A percentile compares a stretch with the other conserved stretches of the same genome.
These are phyloP conservation scores for Backusella westeae DNA, from an alignment of 192 early-diverging fungal genomes.

Conservation along the genomic window DNA sequence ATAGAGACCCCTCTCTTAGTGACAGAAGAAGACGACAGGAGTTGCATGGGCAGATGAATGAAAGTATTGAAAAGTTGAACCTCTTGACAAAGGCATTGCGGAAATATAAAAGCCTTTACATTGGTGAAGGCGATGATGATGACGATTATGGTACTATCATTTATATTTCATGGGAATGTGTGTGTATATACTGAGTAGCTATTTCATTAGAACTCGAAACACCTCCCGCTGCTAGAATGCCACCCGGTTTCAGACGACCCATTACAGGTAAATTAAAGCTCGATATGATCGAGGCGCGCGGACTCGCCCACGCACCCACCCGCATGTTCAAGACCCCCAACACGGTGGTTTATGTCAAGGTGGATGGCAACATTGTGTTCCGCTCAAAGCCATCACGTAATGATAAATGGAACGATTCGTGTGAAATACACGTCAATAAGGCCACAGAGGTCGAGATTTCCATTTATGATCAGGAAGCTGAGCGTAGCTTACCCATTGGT, in stretches of 20 bases:
- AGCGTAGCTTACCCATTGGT: constrained; percentile 73
- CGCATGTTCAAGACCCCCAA: constrained; percentile 62
- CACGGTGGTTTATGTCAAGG: constrained; percentile 73
- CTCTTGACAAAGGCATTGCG: constrained; percentile 73
- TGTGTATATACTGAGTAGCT: background rate
- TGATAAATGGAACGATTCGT: constrained; percentile 80
- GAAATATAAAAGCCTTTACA: constrained; percentile 84
- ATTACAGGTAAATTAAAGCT: constrained; percentile 72
- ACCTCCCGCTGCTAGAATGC: constrained; percentile 42
- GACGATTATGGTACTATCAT: constrained; percentile 54
- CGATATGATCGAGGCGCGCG: constrained; percentile 57
- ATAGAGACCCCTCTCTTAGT: constrained; percentile 46
- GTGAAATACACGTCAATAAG: constrained; percentile 86
- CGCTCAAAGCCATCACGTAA: constrained; percentile 67
- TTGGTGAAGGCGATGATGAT: constrained; percentile 73
- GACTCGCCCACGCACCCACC: constrained; percentile 56
- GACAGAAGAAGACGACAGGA: constrained; percentile 56
- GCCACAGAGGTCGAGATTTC: constrained; percentile 91
- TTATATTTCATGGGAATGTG: background rate
- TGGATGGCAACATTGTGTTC: constrained; percentile 80
- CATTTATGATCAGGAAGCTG: constrained; percentile 79
- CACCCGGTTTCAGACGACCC: constrained; percentile 65
- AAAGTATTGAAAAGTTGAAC: constrained; percentile 75
- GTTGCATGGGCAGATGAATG: constrained; percentile 53
- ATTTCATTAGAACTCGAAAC: constrained; percentile 37